A percentile compares a stretch with the other conserved stretches of the same genome.
These are phyloP conservation scores for Globisporangium carolinianum DNA, from an alignment of 352 stramenopile genomes.

Conservation along the genomic window DNA sequence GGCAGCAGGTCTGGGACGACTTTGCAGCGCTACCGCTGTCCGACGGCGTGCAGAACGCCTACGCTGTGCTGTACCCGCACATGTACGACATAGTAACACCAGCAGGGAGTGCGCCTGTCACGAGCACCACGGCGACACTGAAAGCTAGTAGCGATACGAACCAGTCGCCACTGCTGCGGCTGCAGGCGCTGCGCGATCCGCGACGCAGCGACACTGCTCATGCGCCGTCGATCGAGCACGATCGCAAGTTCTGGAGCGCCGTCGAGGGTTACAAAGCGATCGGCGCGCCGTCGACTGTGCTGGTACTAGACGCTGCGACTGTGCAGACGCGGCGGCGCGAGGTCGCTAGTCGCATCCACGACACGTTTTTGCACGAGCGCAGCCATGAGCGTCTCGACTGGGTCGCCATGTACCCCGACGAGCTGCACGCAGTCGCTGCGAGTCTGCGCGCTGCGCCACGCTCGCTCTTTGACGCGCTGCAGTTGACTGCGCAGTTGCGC, in stretches of 20 bases:
- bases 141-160: neutral
- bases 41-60: constrained; percentile 43
- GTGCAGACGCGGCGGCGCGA: constrained; percentile 26
- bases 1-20: constrained; percentile 33
- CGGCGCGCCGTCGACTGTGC: constrained; percentile 16
- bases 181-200: neutral
- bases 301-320: constrained; percentile 35
- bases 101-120: neutral
- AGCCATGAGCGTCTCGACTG: constrained; percentile 20
- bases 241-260: constrained; percentile 61
- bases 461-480: constrained; percentile 44
- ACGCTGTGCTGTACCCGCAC: constrained; percentile 46
- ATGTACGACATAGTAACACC: constrained; percentile 18
- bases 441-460: constrained; percentile 21
- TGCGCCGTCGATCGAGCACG: constrained; percentile 12
- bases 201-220: neutral
- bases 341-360: constrained; percentile 34
- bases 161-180: neutral
- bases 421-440: constrained; percentile 24
- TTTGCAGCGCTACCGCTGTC: constrained; percentile 31
- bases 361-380: constrained; percentile 30
- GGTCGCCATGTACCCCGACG: constrained; percentile 45
- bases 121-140: neutral
- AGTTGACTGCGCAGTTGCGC: constrained; percentile 42
- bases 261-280: constrained; percentile 52